Percentiles rank a stretch among this genome's conserved stretches.
Evolutionary conservation across 805 yeast species (phyloP).

Genomic region (Blastobotrys parvus): DNA sequence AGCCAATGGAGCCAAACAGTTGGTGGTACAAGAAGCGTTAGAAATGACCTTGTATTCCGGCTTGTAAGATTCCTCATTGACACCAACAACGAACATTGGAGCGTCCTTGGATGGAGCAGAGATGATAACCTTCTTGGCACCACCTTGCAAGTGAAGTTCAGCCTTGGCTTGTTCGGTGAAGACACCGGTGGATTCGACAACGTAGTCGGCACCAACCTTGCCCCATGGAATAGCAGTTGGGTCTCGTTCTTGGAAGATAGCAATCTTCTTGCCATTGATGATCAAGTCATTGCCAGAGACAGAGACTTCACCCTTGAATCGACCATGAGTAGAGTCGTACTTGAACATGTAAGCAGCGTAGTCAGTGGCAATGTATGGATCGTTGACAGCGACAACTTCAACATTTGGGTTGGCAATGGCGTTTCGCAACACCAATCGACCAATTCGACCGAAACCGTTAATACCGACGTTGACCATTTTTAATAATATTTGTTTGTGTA

Average conservation of each 20-base stretch:
- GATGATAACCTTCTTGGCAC: constrained; percentile 91
- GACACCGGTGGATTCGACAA: constrained; percentile 91
- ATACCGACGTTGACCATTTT: constrained; percentile 61
- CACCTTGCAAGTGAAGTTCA: constrained; percentile 74
- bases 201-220: constrained; percentile 68
- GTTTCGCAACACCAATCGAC: constrained; percentile 78
- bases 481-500: neutral
- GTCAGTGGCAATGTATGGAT: constrained; percentile 83
- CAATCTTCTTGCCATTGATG: constrained; percentile 61
- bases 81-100: constrained; percentile 93
- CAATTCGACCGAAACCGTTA: constrained; percentile 93
- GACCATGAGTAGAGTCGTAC: constrained; percentile 91
- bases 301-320: constrained; percentile 65
- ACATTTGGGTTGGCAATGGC: constrained; percentile 68
- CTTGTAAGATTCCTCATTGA: constrained; percentile 72
- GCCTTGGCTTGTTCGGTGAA: constrained; percentile 80
- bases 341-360: constrained; percentile 94
- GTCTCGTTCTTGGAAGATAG: constrained; percentile 72
- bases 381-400: constrained; percentile 80
- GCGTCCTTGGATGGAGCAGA: constrained; percentile 93
- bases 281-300: constrained; percentile 48
- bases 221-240: constrained; percentile 90
- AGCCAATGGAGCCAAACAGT: constrained; percentile 92
- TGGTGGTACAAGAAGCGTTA: constrained; percentile 93
- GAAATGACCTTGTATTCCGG: constrained; percentile 70